phyloP scores from a whole-genome alignment of 2,329 filamentous ascomycete species.

The Fonsecaea pedrosoi region DNA sequence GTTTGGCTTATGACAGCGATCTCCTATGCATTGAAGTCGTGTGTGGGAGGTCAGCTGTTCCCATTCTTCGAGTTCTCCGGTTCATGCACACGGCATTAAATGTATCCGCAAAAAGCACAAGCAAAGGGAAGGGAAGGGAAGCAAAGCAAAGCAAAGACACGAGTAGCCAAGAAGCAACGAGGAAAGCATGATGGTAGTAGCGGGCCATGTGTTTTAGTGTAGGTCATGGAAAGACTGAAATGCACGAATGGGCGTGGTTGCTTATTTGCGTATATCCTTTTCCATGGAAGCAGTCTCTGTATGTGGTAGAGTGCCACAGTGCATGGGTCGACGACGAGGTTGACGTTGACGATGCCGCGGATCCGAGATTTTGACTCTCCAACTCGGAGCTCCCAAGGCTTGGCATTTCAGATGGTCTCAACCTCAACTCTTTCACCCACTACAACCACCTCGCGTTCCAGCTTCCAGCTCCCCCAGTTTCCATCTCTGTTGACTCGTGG shows the following conservation, averaged over 20 bases:
- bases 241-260: background rate
- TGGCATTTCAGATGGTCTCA: constrained; percentile 3
- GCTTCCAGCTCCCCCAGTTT: background rate
- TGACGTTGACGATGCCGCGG: constrained; percentile 3
- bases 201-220: background rate
- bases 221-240: background rate
- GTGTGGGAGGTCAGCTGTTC: constrained; percentile 13
- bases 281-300: background rate
- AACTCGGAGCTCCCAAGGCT: constrained; percentile 19
- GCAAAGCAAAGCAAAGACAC: constrained; percentile 8
- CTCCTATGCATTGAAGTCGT: constrained; percentile 13
- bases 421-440: constrained; percentile 9
- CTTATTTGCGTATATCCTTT: background rate
- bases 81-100: constrained; percentile 19
- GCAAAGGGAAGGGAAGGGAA: background rate
- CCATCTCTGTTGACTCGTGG: too few species aligned
- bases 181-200: constrained; percentile 9
- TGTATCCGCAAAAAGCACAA: background rate
- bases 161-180: constrained; percentile 7
- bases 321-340: background rate
- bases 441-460: constrained; percentile 4
- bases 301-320: too few species aligned
- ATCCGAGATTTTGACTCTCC: constrained; percentile 7
- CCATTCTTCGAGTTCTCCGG: constrained; percentile 10
- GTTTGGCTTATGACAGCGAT: constrained; percentile 13